phyloP scores from a whole-genome alignment of 345 rosid species.

The Ricinus communis region DNA sequence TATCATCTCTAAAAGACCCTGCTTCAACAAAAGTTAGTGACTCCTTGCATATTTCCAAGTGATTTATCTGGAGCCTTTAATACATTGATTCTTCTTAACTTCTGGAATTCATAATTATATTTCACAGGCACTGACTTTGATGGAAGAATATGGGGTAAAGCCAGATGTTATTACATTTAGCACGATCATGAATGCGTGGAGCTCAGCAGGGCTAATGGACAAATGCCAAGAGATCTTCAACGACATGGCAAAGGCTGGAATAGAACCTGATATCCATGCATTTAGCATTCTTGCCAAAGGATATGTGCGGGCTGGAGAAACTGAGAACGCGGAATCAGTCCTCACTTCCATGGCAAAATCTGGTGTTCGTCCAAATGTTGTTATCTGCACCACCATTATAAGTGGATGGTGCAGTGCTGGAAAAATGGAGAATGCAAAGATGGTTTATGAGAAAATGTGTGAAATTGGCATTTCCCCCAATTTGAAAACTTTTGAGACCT shows the following conservation, averaged over 20 bases:
- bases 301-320: slow-evolving; percentile 70
- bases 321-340: slow-evolving; percentile 62
- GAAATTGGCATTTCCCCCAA: slow-evolving; percentile 56
- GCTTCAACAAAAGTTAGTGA: too few relatives aligned
- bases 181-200: slow-evolving; percentile 92
- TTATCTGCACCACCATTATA: slow-evolving; percentile 75
- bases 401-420: slow-evolving; percentile 85
- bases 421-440: slow-evolving; percentile 67
- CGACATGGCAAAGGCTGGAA: slow-evolving; percentile 73
- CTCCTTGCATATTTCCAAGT: too few relatives aligned
- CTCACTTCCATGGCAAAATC: slow-evolving; percentile 55
- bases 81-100: background rate
- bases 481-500: slow-evolving; percentile 77
- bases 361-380: slow-evolving; percentile 70
- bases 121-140: slow-evolving; percentile 56
- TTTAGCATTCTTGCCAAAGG: slow-evolving; percentile 89
- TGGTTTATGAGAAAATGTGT: slow-evolving; percentile 59
- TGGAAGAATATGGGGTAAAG: slow-evolving; percentile 69
- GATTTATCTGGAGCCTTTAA: background rate
- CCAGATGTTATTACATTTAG: slow-evolving; percentile 88
- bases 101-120: background rate
- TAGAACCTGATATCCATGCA: slow-evolving; percentile 72
- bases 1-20: too few relatives aligned
- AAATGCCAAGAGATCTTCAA: slow-evolving; percentile 76
- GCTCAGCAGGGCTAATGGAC: slow-evolving; percentile 78